Conservation (phyloP, 2,329 filamentous ascomycete species). For the Graphium sp. region DNA sequence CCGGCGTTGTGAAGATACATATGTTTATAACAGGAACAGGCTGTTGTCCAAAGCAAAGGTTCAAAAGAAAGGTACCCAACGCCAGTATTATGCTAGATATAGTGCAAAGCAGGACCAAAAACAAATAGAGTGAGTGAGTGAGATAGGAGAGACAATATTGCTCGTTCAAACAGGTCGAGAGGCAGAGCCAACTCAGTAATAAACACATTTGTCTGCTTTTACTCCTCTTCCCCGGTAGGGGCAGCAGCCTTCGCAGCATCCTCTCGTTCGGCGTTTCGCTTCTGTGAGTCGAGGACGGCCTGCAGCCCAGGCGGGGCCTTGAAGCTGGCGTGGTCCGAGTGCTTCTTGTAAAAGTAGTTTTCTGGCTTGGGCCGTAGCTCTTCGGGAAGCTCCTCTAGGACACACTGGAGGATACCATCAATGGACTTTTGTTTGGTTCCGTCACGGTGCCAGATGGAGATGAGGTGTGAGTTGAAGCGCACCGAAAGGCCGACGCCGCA, state of each 20-base stretch:
- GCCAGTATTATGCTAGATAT: too few relatives aligned
- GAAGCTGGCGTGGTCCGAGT: conserved; percentile 76
- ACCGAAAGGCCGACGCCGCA: conserved; percentile 79
- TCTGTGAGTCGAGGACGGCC: conserved; percentile 38
- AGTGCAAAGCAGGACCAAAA: too few relatives aligned
- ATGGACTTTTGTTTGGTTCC: conserved; percentile 65
- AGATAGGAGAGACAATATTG: too few relatives aligned
- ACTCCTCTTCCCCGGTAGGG: conserved; percentile 7
- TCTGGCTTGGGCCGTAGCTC: conserved; percentile 57
- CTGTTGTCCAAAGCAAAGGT: too few relatives aligned
- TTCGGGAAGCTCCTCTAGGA: conserved; percentile 55
- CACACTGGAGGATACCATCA: conserved; percentile 53
- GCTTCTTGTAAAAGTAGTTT: conserved; percentile 75
- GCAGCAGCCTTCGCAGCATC: conserved; percentile 10
- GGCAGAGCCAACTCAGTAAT: too few relatives aligned
- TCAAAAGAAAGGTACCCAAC: too few relatives aligned
- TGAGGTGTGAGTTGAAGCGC: conserved; percentile 75
- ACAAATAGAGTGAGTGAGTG: too few relatives aligned
- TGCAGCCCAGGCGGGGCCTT: conserved; percentile 44
- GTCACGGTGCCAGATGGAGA: conserved; percentile 89
- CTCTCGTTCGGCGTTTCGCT: conserved; percentile 15
- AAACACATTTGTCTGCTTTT: conserved; percentile 10
- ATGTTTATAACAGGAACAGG: too few relatives aligned
- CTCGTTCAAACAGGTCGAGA: too few relatives aligned
- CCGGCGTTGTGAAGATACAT: too few relatives aligned